Evolutionary conservation across 1,284 basidiomycete genomes (phyloP).

Genomic region (Kwoniella shivajii): DNA sequence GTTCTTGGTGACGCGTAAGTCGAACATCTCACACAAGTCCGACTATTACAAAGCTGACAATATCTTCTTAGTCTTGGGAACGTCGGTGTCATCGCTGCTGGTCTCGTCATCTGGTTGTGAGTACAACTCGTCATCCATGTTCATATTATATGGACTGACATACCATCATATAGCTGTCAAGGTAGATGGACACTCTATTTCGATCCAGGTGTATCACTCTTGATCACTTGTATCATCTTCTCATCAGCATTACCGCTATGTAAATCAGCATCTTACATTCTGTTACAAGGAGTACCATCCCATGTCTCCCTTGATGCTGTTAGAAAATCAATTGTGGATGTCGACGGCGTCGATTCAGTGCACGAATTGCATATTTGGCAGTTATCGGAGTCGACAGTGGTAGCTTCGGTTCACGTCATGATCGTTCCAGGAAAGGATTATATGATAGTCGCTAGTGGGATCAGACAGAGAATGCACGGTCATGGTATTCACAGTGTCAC

Average conservation of each 20-base stretch:
- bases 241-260: conserved; percentile 91
- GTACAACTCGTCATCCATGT: conserved; percentile 16
- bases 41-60: background rate
- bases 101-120: conserved; percentile 84
- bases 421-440: conserved; percentile 77
- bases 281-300: conserved; percentile 93
- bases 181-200: conserved; percentile 74
- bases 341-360: conserved; percentile 85
- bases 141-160: background rate
- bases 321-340: conserved; percentile 71
- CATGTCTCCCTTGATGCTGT: conserved; percentile 87
- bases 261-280: conserved; percentile 90
- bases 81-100: conserved; percentile 93
- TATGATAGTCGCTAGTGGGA: conserved; percentile 83
- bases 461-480: conserved; percentile 78
- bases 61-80: conserved; percentile 69
- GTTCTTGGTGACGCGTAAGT: conserved; percentile 86
- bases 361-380: conserved; percentile 99
- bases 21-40: no score
- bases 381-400: conserved; percentile 80
- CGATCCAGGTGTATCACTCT: conserved; percentile 89
- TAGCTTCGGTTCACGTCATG: conserved; percentile 94
- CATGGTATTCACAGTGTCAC: conserved; percentile 94
- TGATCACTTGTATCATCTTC: conserved; percentile 97
- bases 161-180: conserved; percentile 29